A percentile compares a stretch with the other conserved stretches of the same genome.
Conservation (phyloP, 106 monocot genomes). For the Platanthera guangdongensis region DNA sequence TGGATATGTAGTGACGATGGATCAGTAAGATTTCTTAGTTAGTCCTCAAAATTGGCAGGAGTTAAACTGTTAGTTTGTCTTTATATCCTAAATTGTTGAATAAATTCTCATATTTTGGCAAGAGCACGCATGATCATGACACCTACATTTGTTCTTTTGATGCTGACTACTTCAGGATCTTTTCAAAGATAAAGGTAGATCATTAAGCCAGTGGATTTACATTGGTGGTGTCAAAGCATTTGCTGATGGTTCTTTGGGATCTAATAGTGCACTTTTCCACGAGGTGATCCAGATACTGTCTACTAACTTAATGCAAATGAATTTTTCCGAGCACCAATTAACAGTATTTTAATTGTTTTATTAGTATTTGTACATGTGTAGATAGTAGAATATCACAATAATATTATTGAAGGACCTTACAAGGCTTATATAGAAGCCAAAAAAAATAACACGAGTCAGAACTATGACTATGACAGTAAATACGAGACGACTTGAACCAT, state of each 20-base stretch:
- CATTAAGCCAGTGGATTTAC: conserved; percentile 74
- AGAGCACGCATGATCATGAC: not conserved
- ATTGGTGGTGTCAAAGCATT: conserved; percentile 95
- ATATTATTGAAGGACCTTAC: too few relatives aligned
- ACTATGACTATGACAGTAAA: too few relatives aligned
- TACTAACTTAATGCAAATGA: not conserved
- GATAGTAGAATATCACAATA: too few relatives aligned
- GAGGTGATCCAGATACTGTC: conserved; percentile 41
- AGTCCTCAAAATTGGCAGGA: not conserved
- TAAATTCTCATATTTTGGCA: not conserved
- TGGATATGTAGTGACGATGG: too few relatives aligned
- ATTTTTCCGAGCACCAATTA: not conserved
- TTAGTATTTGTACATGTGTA: not conserved
- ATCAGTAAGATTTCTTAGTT: too few relatives aligned
- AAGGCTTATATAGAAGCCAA: too few relatives aligned
- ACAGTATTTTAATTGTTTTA: not conserved
- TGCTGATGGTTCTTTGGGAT: conserved; percentile 90
- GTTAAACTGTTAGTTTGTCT: not conserved
- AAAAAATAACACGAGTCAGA: too few relatives aligned
- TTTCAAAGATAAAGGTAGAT: conserved; percentile 47
- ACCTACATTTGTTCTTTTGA: not conserved
- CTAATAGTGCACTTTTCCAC: conserved; percentile 90
- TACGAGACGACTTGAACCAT: too few relatives aligned
- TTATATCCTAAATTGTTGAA: not conserved
- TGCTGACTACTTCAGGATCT: conserved; percentile 43